Base-by-base conservation (phyloP, 2,329 filamentous ascomycete species). In the Fusarium compactum region DNA sequence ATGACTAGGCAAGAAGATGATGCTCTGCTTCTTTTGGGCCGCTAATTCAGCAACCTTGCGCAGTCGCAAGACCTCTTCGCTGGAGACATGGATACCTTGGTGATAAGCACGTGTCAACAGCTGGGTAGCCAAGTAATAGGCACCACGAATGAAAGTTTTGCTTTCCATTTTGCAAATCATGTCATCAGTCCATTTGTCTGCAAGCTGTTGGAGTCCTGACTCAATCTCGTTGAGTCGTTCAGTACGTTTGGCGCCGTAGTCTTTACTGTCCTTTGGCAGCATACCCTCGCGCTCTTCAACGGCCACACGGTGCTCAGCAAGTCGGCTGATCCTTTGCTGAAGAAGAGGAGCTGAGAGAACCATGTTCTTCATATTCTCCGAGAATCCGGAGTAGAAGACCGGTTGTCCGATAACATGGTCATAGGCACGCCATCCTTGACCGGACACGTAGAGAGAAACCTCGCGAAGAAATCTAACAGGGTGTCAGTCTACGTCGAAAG, bases 91-190 rank as follows among this genome's bases (percentile, higher is more conserved):
- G 55, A 99, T 97, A 12, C 93, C 96, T 83, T 98, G 95, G 77
- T 98, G 94, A 79, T 99, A 99, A 8, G 96, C 95, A 65, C 96
- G 85, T 7, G 95, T 97, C 67, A 98, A 84, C 48, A 98, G 85
- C 81, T 98, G 95, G 2, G 95, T 97, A 50, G 85, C 86, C 41
- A 97, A 78, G 78, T 98, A 99, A 79, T 98, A 98, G 48, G 96
- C 95, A 25, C 93, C 90, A 51, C 96, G 86, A 73, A 99, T 97
- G 77, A 98, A 98, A 4, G 89, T 85, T 78, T 95, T 97, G 84
- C 92, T 97, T 81, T 99, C 96, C 86, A 98, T 95, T 82, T 99
- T 99, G 87, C 95, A 98, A 67, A 99, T 98, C 96, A 99, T 98
- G 69, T 91, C 89, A 77, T 97, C 94, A 25, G 94, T 93, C 87